Percentiles rank a stretch among this genome's conserved stretches.
Conservation (phyloP, 805 yeast species). For the Groenewaldozyma salmanticensis region DNA sequence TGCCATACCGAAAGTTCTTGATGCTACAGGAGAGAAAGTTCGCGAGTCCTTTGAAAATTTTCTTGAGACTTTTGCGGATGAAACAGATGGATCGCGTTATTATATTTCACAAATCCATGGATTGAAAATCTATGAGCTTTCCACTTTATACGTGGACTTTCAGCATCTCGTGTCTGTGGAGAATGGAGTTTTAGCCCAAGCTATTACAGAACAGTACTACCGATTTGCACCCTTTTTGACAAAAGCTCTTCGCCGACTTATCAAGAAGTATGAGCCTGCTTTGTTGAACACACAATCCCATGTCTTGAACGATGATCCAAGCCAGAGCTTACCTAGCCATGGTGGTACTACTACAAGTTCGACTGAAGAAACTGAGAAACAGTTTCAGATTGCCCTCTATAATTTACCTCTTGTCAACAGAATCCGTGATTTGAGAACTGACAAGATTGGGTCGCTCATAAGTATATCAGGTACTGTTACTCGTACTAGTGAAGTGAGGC, state of each 20-base stretch:
- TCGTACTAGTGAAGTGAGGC: conserved; percentile 91
- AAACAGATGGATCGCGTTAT: conserved; percentile 39
- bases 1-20: conserved; percentile 80
- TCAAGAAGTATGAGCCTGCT: conserved; percentile 67
- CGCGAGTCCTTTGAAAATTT: conserved; percentile 84
- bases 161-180: conserved; percentile 65
- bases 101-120: conserved; percentile 75
- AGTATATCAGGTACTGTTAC: conserved; percentile 92
- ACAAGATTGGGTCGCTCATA: conserved; percentile 74
- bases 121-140: conserved; percentile 64
- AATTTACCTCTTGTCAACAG: conserved; percentile 74
- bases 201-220: conserved; percentile 84
- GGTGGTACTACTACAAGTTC: conserved; percentile 18
- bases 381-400: conserved; percentile 85
- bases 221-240: conserved; percentile 81
- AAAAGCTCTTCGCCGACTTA: conserved; percentile 61
- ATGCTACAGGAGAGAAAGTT: conserved; percentile 88
- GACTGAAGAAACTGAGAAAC: conserved; percentile 48
- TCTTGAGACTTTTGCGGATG: conserved; percentile 52
- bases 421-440: conserved; percentile 84
- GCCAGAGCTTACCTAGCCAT: conserved; percentile 28
- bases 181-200: conserved; percentile 72
- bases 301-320: conserved; percentile 24
- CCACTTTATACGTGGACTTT: conserved; percentile 79
- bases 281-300: conserved; percentile 32